These are phyloP conservation scores for Trichophyton schoenleinii DNA, from an alignment of 2,329 filamentous ascomycete genomes.

Conservation along the genomic window DNA sequence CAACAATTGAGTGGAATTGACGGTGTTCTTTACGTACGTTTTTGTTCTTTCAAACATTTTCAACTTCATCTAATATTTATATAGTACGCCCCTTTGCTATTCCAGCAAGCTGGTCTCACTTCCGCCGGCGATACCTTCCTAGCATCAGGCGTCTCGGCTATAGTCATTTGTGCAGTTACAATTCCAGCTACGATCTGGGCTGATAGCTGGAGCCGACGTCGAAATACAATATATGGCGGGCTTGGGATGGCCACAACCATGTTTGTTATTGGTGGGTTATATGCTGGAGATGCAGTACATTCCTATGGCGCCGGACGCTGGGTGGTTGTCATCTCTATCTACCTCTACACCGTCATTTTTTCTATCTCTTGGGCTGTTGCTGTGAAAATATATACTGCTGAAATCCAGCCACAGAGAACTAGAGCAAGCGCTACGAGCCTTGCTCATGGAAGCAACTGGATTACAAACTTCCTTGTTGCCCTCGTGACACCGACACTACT, in stretches of 20 bases:
- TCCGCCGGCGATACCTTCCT: slow-evolving; percentile 45
- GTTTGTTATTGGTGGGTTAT: slow-evolving; percentile 25
- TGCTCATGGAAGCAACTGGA: slow-evolving; percentile 42
- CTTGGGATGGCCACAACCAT: slow-evolving; percentile 34
- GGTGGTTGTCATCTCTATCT: slow-evolving; percentile 21
- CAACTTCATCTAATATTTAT: neutral
- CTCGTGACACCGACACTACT: slow-evolving; percentile 34
- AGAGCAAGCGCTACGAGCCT: slow-evolving; percentile 43
- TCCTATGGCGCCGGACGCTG: slow-evolving; percentile 21
- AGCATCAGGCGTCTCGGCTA: slow-evolving; percentile 48
- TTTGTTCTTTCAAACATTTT: slow-evolving; percentile 5
- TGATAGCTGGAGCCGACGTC: slow-evolving; percentile 46
- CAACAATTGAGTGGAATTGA: slow-evolving; percentile 52
- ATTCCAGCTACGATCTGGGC: slow-evolving; percentile 45
- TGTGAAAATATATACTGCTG: slow-evolving; percentile 44
- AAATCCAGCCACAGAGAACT: slow-evolving; percentile 46
- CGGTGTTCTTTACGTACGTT: slow-evolving; percentile 45
- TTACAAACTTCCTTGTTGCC: slow-evolving; percentile 35
- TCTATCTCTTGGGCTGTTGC: slow-evolving; percentile 42
- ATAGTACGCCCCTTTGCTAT: slow-evolving; percentile 49
- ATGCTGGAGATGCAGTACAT: slow-evolving; percentile 23
- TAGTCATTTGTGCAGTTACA: slow-evolving; percentile 46
- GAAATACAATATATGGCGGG: slow-evolving; percentile 43
- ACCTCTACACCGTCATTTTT: slow-evolving; percentile 19
- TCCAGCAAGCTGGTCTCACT: slow-evolving; percentile 46